These are phyloP conservation scores for Rhododendron ferrugineum DNA, from an alignment of 148 eudicot genomes.

Conservation along the genomic window DNA sequence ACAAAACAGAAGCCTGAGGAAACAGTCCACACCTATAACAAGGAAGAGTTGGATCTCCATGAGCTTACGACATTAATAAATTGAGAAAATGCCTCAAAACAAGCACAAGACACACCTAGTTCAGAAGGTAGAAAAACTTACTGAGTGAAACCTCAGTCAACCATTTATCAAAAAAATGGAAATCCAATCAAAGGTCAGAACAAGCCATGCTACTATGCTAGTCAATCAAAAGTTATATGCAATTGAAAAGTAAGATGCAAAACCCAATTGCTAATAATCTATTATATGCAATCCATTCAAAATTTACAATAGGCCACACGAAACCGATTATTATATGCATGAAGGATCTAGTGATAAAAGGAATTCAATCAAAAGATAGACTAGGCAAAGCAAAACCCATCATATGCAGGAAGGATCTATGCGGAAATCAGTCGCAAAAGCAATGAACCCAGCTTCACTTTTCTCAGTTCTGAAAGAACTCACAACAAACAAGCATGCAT, in stretches of 20 bases:
- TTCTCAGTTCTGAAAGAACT: neutral
- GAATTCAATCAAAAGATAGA: neutral
- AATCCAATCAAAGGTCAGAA: neutral
- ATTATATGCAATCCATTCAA: neutral
- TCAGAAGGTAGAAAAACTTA: neutral
- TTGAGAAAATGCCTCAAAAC: neutral
- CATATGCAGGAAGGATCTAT: neutral
- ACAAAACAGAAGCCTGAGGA: conserved; percentile 91
- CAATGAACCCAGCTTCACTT: neutral
- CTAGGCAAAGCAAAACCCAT: neutral
- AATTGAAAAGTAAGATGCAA: neutral
- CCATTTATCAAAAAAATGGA: neutral
- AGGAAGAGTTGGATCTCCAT: neutral
- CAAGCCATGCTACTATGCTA: neutral
- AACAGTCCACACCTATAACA: conserved; percentile 86
- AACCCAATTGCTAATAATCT: neutral
- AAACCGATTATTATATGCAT: neutral
- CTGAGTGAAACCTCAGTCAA: neutral
- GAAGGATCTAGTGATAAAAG: neutral
- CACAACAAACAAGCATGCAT: neutral
- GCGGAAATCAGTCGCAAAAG: neutral
- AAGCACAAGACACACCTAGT: neutral
- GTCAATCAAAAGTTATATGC: neutral
- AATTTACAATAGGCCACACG: neutral
- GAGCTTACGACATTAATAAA: neutral